A percentile compares a stretch with the other conserved stretches of the same genome.
Evolutionary conservation across 495 filamentous ascomycete genomes (phyloP).

Genomic region (Aspergillus leporis): DNA sequence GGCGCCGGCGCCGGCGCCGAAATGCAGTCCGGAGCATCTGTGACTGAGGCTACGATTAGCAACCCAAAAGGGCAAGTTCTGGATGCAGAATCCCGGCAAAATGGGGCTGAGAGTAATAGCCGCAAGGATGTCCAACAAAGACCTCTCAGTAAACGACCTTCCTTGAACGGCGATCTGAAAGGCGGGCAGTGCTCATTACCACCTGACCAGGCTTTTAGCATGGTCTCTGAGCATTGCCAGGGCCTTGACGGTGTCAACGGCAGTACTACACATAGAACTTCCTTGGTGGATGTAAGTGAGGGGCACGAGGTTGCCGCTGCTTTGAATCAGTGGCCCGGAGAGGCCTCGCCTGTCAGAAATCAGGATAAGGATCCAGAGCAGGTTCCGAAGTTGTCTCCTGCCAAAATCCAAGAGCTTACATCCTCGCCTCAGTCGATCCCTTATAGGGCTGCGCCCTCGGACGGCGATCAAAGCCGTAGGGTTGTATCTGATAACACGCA

Average conservation of each 20-base stretch:
- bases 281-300: constrained; percentile 25
- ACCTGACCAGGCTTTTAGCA: constrained; percentile 22
- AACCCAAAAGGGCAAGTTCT: not conserved
- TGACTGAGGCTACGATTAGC: not conserved
- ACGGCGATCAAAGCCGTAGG: constrained; percentile 26
- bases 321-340: constrained; percentile 15
- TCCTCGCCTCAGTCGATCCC: constrained; percentile 57
- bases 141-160: constrained; percentile 6
- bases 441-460: constrained; percentile 29
- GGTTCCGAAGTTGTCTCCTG: constrained; percentile 52
- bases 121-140: constrained; percentile 3
- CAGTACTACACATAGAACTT: constrained; percentile 15
- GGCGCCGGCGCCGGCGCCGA: not conserved
- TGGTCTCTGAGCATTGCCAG: constrained; percentile 23
- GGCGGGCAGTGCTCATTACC: constrained; percentile 17
- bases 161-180: constrained; percentile 14
- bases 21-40: not conserved
- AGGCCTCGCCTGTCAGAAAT: constrained; percentile 17
- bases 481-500: constrained; percentile 28
- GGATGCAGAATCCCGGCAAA: not conserved
- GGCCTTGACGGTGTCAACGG: constrained; percentile 1
- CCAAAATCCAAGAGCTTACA: constrained; percentile 56
- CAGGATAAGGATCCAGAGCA: constrained; percentile 38
- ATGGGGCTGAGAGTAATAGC: constrained; percentile 4
- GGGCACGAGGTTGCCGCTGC: constrained; percentile 16